Evolutionary conservation across 2,329 filamentous ascomycete genomes (phyloP).

Genomic region (Trichophyton benhamiae): DNA sequence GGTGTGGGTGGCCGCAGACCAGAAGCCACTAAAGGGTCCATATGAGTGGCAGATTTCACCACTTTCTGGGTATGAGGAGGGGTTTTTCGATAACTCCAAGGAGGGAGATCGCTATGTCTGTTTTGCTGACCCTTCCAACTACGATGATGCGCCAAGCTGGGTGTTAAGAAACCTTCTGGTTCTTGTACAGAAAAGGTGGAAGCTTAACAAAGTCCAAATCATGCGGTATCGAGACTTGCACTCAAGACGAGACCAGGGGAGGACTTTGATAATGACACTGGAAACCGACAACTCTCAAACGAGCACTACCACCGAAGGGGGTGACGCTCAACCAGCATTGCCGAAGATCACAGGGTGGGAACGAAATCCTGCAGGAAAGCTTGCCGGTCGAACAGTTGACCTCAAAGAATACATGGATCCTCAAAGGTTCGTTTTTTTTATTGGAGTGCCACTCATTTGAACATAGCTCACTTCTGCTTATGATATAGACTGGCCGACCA

Average conservation of each 20-base stretch:
- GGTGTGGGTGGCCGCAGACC: constrained; percentile 28
- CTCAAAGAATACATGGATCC: constrained; percentile 92
- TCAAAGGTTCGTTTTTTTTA: constrained; percentile 34
- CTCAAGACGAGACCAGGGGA: constrained; percentile 60
- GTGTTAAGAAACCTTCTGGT: constrained; percentile 80
- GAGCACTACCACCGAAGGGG: constrained; percentile 21
- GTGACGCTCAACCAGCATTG: constrained; percentile 34
- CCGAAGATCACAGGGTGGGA: constrained; percentile 96
- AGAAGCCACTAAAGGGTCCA: neutral
- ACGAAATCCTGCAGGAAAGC: constrained; percentile 63
- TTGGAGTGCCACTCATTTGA: neutral
- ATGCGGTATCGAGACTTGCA: constrained; percentile 84
- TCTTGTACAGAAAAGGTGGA: constrained; percentile 70
- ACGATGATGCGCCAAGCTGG: constrained; percentile 78
- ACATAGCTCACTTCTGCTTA: neutral
- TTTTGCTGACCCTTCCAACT: constrained; percentile 89
- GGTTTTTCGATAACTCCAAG: constrained; percentile 66
- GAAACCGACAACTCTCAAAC: constrained; percentile 23
- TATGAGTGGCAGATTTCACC: constrained; percentile 68
- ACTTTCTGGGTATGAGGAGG: constrained; percentile 66
- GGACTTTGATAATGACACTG: constrained; percentile 65
- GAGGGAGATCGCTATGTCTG: constrained; percentile 69
- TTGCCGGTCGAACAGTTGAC: constrained; percentile 66
- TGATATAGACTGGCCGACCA: constrained; percentile 61
- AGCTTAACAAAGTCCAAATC: constrained; percentile 63